Base-by-base conservation (phyloP, 192 early-diverging fungal species). In the Coemansia sp. region DNA sequence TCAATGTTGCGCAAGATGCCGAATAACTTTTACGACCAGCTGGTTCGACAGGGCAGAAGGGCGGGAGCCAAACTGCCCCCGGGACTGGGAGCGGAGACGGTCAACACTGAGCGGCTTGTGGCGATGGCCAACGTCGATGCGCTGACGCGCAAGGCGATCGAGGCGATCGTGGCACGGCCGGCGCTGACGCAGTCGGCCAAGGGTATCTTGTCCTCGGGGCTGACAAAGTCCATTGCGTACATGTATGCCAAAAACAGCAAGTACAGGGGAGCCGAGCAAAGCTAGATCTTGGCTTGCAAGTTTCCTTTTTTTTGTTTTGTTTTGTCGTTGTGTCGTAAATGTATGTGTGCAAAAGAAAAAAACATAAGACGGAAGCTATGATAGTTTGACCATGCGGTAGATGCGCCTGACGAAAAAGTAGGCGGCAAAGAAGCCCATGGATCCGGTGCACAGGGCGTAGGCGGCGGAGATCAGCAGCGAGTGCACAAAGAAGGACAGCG, bases 181-280 rank as follows among this genome's bases (percentile, higher is more conserved):
- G 93, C 95, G 6, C 65, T 99, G 20, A 87, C 90, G 1, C 97
- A 99, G 78, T 91, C 93, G 29, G 59, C 89, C 60, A 99, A 99
- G 79, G 97, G 97, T 1, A 76, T 98, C 32, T 68, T 95, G 19
- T 94, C 95, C 0, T 95, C 96, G 19, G 97, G 97, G 0, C 29
- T 88, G 20, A 14, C 76, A 41, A 90, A 87, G 63, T 85, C 86
- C 14, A 64, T 74, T 17, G 66, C 83, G 15, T 94, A 94, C 75
- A 83, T 86, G 61, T 55, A 71, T 20, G 74, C 75, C 38, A 86
- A 86, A 58, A 75, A 76, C 67, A 60, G 25, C 19, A 82, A 82
- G 59, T 75, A 68, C 61, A 53, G 62, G 9, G 38, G 23, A 19
- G 49, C 46, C 19, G 46, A 3, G 29, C 29, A 29, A 29, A 29